Base-by-base conservation (phyloP, 2,329 filamentous ascomycete species). In the Chrysosporium keratinophilum region DNA sequence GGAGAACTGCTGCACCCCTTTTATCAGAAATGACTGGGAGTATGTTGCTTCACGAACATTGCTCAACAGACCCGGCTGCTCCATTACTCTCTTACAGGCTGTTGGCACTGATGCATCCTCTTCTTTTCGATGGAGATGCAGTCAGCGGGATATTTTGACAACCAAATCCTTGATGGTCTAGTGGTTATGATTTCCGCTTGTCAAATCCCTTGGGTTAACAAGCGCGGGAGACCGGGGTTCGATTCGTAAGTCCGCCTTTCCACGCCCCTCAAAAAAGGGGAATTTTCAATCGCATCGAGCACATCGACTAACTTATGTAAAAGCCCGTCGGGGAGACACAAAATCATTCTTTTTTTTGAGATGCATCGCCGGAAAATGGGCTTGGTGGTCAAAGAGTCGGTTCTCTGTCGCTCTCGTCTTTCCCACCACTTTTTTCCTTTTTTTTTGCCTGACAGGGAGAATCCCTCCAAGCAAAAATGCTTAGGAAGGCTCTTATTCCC, bases 171-270 rank as follows among this genome's bases (percentile, higher is more conserved):
- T 45, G 40, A 52, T 52, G 50, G 40, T 52, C 40, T 44, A 52
- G 28, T 45, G 50, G 50, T 52, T 17, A 52, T 52, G 50, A 45
- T 52, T 52, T 52, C 50, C 40, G 50, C 50, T 45, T 52, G 40
- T 52, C 50, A 52, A 42, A 42, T 33, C 49, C n/a, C 23, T 28
- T 28, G 23, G 23, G 7, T 28, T 52, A 55, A 54, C 56, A 53
- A 57, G 55, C 56, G 56, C 56, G 56, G 56, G 56, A 57, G 56
- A 57, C 56, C 56, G 46, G 56, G 56, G 56, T 57, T 57, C 56
- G 56, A 57, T 45, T 57, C 56, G 23, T 28, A 28, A 28, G 23
- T 28, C 23, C 23, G 23, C 7, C 23, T 4, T 28, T 28, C 7
- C 23, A 3, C 23, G 10, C n/a, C 35, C n/a, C 11, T 12, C 3